These are phyloP conservation scores for Fusarium fujikuroi DNA, from an alignment of 2,329 filamentous ascomycete species.

Conservation along the genomic window DNA sequence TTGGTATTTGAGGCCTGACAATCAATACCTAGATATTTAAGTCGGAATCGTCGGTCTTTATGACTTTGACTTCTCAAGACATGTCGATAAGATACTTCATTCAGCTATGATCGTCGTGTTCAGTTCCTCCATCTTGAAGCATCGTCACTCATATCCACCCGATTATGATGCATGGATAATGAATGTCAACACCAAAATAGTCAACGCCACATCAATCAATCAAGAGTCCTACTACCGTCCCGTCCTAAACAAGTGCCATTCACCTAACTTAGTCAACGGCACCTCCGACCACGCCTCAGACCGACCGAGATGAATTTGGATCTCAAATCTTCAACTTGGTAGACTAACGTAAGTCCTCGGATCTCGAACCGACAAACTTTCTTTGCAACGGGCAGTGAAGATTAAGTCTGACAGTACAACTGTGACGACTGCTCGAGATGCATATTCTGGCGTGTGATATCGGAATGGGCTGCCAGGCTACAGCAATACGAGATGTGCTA, in stretches of 20 bases:
- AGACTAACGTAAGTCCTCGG: not conserved
- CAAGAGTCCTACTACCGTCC: not conserved
- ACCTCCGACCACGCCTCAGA: conserved; percentile 26
- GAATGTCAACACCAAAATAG: not conserved
- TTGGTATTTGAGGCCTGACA: conserved; percentile 9
- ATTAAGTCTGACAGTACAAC: not conserved
- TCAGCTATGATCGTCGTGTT: not conserved
- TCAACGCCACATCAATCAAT: conserved; percentile 1
- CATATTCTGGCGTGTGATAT: not conserved
- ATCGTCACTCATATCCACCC: not conserved
- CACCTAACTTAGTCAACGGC: conserved; percentile 2
- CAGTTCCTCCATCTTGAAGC: not conserved
- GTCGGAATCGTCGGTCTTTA: not conserved
- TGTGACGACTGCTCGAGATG: not conserved
- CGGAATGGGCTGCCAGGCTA: not conserved
- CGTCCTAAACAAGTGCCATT: not conserved
- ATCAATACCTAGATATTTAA: not conserved
- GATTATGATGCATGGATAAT: not conserved
- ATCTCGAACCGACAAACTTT: conserved; percentile 4
- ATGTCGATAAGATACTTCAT: not conserved
- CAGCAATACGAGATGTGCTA: not conserved
- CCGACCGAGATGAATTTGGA: conserved; percentile 27
- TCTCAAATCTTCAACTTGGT: not conserved
- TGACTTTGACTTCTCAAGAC: not conserved
- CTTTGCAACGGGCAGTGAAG: not conserved